Evolutionary conservation across 2,329 filamentous ascomycete genomes (phyloP).

Genomic region (Diaporthe caulivora): DNA sequence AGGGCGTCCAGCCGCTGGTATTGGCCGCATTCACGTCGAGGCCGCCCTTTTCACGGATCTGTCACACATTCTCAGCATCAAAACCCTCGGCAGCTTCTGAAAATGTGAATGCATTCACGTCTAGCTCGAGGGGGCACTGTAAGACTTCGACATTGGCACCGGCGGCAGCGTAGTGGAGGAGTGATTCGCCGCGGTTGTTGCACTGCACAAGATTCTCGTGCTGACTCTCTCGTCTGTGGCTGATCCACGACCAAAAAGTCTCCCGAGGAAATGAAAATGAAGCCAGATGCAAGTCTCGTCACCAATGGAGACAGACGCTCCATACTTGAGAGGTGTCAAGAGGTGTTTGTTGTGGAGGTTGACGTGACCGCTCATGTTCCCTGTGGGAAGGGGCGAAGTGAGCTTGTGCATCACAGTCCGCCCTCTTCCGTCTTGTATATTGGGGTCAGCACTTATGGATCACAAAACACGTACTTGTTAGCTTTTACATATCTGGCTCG

Average conservation of each 20-base stretch:
- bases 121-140: not conserved
- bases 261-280: not conserved
- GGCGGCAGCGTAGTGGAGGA: not conserved
- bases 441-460: not conserved
- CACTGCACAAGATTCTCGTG: not conserved
- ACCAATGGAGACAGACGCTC: not conserved
- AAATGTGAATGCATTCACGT: not conserved
- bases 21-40: not conserved
- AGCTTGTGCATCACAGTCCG: conserved; percentile 1
- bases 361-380: not conserved
- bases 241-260: not conserved
- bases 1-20: not conserved
- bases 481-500: not conserved
- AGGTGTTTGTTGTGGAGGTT: not conserved
- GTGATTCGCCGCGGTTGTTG: not conserved
- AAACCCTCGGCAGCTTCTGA: not conserved
- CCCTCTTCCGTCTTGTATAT: not conserved
- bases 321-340: not conserved
- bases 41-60: not conserved
- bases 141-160: not conserved
- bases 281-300: not conserved
- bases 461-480: not conserved
- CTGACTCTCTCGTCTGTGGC: not conserved
- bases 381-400: not conserved
- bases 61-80: not conserved